Evolutionary conservation across 306 rosid genomes (phyloP).

Genomic region (Trifolium fragiferum): DNA sequence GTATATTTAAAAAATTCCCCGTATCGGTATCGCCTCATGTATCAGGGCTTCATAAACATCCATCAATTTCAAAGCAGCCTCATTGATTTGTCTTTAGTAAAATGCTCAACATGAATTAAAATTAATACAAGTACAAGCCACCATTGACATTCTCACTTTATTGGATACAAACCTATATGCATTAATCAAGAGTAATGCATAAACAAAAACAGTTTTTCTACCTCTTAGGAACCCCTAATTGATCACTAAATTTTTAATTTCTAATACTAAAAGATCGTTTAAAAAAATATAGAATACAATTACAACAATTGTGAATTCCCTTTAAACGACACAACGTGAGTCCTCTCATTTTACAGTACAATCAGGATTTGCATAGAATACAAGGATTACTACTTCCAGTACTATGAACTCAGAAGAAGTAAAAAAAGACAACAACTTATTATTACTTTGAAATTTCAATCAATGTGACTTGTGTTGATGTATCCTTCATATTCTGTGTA

Average conservation of each 20-base stretch:
- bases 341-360: slow-evolving; percentile 38
- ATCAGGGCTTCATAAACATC: too few species aligned
- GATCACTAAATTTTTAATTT: not conserved
- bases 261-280: not conserved
- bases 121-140: not conserved
- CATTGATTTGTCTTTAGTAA: not conserved
- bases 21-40: too few species aligned
- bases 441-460: slow-evolving; percentile 32
- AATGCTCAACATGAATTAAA: too few species aligned
- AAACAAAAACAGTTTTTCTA: not conserved
- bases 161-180: not conserved
- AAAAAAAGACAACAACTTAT: not conserved
- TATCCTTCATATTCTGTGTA: slow-evolving; percentile 40
- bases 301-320: slow-evolving; percentile 39
- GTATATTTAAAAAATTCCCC: too few species aligned
- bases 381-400: slow-evolving; percentile 16
- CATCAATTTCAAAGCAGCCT: too few species aligned
- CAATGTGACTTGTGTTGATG: slow-evolving; percentile 31
- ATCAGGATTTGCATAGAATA: slow-evolving; percentile 39
- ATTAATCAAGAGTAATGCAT: not conserved
- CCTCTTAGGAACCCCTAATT: not conserved
- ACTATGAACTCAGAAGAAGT: slow-evolving; percentile 28
- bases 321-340: slow-evolving; percentile 8
- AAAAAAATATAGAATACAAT: slow-evolving; percentile 30
- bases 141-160: not conserved